Base-by-base conservation (phyloP, 2,329 filamentous ascomycete genomes). In the Trichoderma koningiopsis region DNA sequence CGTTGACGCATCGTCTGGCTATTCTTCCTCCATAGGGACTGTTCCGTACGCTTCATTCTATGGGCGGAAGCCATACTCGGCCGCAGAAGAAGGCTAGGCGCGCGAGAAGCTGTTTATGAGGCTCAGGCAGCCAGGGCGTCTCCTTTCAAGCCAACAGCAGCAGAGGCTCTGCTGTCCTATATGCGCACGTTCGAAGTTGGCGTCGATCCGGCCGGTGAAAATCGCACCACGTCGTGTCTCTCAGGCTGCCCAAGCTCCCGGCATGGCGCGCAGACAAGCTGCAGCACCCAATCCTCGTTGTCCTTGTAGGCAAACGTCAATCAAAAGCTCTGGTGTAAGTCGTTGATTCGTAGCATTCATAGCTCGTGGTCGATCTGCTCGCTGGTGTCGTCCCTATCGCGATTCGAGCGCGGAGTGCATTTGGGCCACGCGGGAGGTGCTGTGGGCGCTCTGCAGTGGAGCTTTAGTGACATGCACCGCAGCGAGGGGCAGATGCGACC, bases 1-100 rank as follows among this genome's bases (percentile, higher is more conserved):
- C 49, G 19, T 31, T 14, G 47, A 5, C 55, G 13, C 35, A 52
- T 40, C 5, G 37, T 22, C 37, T 55, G 65, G 56, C 56, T 47
- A 31, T 35, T 66, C 33, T 37, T 55, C n/a, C 27, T 68, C 67
- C 67, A 72, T 0, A 53, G 56, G 35, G 62, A 19, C n/a, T 55
- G 56, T 56, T 56, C 68, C 29, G 62, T 72, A 4, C 70, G 71
- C 47, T 72, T 71, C 63, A 70, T 68, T 35, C 49, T 70, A 56
- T 62, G 49, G 8, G 40, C 35, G 19, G 64, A 67, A 59, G 64
- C 64, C 64, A 67, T 67, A 37, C 6, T 10, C 19, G 13, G 53
- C n/a, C 19, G 16, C 40, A 24, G 37, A 16, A 16, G 24, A 27
- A 13, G 29, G 5, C 7, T 24, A n/a, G 33, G 53, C 27, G 13